phyloP scores from a whole-genome alignment of 2,329 filamentous ascomycete genomes.

The Cryphonectria japonica region DNA sequence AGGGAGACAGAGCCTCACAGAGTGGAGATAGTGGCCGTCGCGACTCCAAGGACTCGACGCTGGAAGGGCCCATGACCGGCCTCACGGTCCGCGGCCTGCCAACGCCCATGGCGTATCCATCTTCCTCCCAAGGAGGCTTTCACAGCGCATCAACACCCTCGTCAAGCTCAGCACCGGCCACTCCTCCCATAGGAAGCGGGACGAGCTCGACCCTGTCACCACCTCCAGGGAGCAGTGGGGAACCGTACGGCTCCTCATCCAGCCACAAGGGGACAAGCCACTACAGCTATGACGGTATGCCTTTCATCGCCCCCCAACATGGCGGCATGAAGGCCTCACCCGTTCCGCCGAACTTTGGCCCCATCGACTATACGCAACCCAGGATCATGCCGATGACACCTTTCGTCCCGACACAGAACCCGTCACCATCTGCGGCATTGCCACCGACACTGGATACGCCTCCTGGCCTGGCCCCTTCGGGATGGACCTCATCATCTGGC shows the following conservation, averaged over 20 bases:
- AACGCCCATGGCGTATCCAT: conserved; percentile 21
- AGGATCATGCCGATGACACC: conserved; percentile 16
- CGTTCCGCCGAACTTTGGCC: conserved; percentile 11
- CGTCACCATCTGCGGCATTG: conserved; percentile 32
- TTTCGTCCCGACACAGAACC: conserved; percentile 33
- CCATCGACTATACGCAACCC: not conserved
- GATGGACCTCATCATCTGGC: conserved; percentile 49
- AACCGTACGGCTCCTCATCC: conserved; percentile 17
- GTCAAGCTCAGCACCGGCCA: conserved; percentile 32
- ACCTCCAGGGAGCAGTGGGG: conserved; percentile 10
- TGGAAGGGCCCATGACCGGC: conserved; percentile 29
- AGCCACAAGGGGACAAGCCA: not conserved
- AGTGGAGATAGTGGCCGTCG: conserved; percentile 36
- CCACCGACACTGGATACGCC: conserved; percentile 32
- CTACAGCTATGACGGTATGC: conserved; percentile 12
- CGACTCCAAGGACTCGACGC: conserved; percentile 32
- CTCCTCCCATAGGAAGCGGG: conserved; percentile 23
- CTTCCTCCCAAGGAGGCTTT: conserved; percentile 24
- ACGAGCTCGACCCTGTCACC: conserved; percentile 23
- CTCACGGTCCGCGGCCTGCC: conserved; percentile 21
- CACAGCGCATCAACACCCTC: conserved; percentile 29
- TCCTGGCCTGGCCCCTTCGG: conserved; percentile 38
- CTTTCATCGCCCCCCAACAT: conserved; percentile 15
- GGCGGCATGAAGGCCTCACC: conserved; percentile 23
- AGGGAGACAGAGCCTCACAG: conserved; percentile 45